phyloP scores from a whole-genome alignment of 345 rosid genomes.

The Laguncularia racemosa region DNA sequence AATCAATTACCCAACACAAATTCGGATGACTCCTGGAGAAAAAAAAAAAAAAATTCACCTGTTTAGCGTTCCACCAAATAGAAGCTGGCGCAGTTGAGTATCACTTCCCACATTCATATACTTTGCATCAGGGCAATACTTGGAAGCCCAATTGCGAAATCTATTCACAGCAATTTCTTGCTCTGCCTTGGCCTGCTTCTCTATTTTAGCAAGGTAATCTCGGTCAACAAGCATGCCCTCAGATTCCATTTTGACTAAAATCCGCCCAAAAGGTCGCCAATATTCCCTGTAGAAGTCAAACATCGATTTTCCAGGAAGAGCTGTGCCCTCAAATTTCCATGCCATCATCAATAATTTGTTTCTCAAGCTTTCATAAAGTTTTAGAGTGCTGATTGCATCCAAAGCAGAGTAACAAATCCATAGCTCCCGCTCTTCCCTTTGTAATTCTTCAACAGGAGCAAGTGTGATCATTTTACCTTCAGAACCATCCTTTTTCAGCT shows the following conservation, averaged over 20 bases:
- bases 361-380: slow-evolving; percentile 71
- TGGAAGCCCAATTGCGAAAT: slow-evolving; percentile 85
- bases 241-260: slow-evolving; percentile 82
- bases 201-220: slow-evolving; percentile 64
- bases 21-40: too few relatives aligned
- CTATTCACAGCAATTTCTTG: slow-evolving; percentile 58
- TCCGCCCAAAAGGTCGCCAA: slow-evolving; percentile 81
- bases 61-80: slow-evolving; percentile 69
- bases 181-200: slow-evolving; percentile 84
- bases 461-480: slow-evolving; percentile 63
- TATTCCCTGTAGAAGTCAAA: slow-evolving; percentile 67
- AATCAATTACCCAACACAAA: too few relatives aligned
- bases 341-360: slow-evolving; percentile 32
- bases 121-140: slow-evolving; percentile 75
- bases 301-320: slow-evolving; percentile 39
- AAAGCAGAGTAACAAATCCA: slow-evolving; percentile 94
- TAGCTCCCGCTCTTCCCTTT: slow-evolving; percentile 55
- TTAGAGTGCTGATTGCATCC: slow-evolving; percentile 85
- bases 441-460: slow-evolving; percentile 86
- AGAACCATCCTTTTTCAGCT: slow-evolving; percentile 81
- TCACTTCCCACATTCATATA: slow-evolving; percentile 95
- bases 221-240: slow-evolving; percentile 93
- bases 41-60: slow-evolving; percentile 27
- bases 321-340: slow-evolving; percentile 59
- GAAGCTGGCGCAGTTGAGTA: slow-evolving; percentile 75